These are phyloP conservation scores for Closterium sp. DNA, from an alignment of 139 green algal species.

Conservation along the genomic window DNA sequence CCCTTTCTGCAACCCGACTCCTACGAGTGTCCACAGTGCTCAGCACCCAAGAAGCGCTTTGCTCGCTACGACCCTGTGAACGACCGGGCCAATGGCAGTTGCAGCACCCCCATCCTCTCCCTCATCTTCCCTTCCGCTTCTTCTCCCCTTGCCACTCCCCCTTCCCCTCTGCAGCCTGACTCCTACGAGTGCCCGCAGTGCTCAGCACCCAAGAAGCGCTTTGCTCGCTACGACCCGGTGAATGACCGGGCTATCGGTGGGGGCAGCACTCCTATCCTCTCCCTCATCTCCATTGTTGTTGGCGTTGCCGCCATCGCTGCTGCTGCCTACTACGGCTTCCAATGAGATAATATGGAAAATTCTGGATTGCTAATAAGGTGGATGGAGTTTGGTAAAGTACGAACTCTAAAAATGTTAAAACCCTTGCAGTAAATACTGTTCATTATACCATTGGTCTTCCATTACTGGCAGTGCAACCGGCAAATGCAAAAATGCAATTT, in stretches of 20 bases:
- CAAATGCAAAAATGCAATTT: too few species aligned
- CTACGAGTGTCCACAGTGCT: too few species aligned
- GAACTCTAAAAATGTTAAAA: too few species aligned
- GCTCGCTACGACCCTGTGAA: too few species aligned
- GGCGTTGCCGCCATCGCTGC: constrained; percentile 18
- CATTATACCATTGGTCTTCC: too few species aligned
- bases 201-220: constrained; percentile 87
- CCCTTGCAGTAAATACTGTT: too few species aligned
- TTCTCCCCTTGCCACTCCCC: background rate
- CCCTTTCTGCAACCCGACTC: too few species aligned
- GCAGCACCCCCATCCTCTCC: too few species aligned
- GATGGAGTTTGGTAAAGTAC: too few species aligned
- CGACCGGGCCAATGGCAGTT: too few species aligned
- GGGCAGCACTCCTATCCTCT: background rate
- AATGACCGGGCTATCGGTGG: constrained; percentile 64
- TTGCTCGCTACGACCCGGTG: constrained; percentile 82
- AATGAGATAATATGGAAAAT: background rate
- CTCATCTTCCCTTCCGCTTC: background rate
- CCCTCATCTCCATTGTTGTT: constrained; percentile 12
- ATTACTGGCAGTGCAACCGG: too few species aligned
- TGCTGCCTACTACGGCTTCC: constrained; percentile 22
- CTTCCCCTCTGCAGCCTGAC: constrained; percentile 54
- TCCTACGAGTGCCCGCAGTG: constrained; percentile 83
- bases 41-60: too few species aligned
- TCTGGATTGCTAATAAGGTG: background rate